Base-by-base conservation (phyloP, 768 basidiomycete species). In the Dictyophora rubrovolvata region DNA sequence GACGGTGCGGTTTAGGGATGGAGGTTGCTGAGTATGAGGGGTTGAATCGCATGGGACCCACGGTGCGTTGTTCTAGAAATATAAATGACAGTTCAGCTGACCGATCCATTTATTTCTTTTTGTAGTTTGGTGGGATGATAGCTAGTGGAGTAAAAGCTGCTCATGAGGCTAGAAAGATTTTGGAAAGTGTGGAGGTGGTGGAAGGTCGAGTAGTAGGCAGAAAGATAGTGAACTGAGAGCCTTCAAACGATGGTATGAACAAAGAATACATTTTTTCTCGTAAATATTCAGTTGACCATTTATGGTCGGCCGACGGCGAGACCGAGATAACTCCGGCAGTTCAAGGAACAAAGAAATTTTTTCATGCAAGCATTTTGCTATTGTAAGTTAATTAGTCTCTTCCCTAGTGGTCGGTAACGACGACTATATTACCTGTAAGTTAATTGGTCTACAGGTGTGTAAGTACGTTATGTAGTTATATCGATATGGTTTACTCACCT, bases 21-120 rank as follows among this genome's bases (percentile, higher is more conserved):
- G 87, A 91, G 70, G 74, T 91, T 54, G 84, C 84, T 8, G 87
- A 89, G 69, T 84, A 88, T 67, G 87, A 89, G 68, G 87, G 87
- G 14, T 80, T 81, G 22, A 85, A 87, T 73, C 77, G 87, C 23
- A 86, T 86, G 84, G 82, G 68, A 11, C 65, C 68, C 0, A 65
- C 66, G 17, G 68, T 68, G 46, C 65, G 61, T 9, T 5, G 2
- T 22, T 20, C 12, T n/a, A 53, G 17, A 18, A 17, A 11, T 21
- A 14, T 48, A 5, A 3, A 8, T 21, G 14, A 48, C 11, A 51
- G 12, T 8, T 20, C 28, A 56, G 20, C 16, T 48, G 20, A 28
- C 56, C 42, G 10, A 16, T 35, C 16, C 20, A 28, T 28, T 28
- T 7, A 28, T 28, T 28, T 28, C 28, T 28, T 57, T 37, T 20